A percentile compares a stretch with the other conserved stretches of the same genome.
phyloP scores from a whole-genome alignment of 805 yeast species.

The Lachancea nothofagi region DNA sequence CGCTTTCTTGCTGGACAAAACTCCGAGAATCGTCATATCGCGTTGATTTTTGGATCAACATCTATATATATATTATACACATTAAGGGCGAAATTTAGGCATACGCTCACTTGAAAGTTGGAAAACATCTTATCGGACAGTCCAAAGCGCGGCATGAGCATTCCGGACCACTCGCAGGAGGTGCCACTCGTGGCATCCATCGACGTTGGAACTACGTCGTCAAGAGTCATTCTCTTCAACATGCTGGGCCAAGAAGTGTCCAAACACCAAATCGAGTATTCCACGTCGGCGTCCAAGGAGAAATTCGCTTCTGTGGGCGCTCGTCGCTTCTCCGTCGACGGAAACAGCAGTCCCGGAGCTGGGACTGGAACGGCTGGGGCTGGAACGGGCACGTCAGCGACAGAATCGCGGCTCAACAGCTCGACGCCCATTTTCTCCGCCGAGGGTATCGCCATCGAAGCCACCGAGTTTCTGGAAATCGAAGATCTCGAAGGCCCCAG shows the following conservation, averaged over 20 bases:
- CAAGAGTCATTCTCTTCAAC: conserved; percentile 78
- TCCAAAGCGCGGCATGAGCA: no score
- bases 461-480: conserved; percentile 53
- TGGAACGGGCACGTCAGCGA: background rate
- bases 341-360: conserved; percentile 5
- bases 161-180: conserved; percentile 3
- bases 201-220: conserved; percentile 89
- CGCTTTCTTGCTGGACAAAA: no score
- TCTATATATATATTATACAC: no score
- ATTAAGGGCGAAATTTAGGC: no score
- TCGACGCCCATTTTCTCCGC: conserved; percentile 56
- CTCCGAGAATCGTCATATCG: no score
- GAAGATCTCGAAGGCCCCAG: conserved; percentile 48
- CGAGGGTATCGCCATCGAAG: conserved; percentile 67
- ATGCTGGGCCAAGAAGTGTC: conserved; percentile 72
- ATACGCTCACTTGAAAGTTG: no score
- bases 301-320: conserved; percentile 40
- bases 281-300: conserved; percentile 62
- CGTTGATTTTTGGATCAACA: no score
- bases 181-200: conserved; percentile 58
- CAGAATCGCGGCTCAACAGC: background rate
- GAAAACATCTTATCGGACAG: no score
- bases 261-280: conserved; percentile 84
- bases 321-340: conserved; percentile 37
- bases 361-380: background rate